These are phyloP conservation scores for Umbelopsis vinacea DNA, from an alignment of 192 early-diverging fungal genomes.

Conservation along the genomic window DNA sequence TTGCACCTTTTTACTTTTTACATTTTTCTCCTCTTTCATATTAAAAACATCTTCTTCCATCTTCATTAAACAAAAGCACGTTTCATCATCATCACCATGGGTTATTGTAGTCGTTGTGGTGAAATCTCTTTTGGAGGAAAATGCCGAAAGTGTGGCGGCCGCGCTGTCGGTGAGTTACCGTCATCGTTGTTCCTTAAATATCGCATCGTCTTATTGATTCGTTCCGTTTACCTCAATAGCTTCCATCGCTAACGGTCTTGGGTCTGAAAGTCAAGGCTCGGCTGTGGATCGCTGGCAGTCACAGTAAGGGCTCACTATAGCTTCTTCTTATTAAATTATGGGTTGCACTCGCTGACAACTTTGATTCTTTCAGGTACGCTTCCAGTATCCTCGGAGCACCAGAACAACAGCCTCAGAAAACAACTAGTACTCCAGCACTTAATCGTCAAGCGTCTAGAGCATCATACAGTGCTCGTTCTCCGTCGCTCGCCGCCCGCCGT, in stretches of 20 bases:
- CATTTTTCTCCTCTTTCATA: slow-evolving; percentile 28
- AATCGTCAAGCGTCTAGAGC: not conserved
- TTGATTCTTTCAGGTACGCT: slow-evolving; percentile 19
- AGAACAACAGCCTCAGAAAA: slow-evolving; percentile 11
- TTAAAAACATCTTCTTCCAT: slow-evolving; percentile 8
- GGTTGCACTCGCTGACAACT: not conserved
- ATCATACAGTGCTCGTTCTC: slow-evolving; percentile 10
- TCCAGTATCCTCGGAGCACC: slow-evolving; percentile 19
- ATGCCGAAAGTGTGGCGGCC: slow-evolving; percentile 55
- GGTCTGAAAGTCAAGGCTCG: not conserved
- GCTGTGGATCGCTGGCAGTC: slow-evolving; percentile 31
- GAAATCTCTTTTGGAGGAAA: slow-evolving; percentile 48
- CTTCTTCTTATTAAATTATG: not conserved
- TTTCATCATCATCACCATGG: slow-evolving; percentile 39
- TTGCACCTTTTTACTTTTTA: slow-evolving; percentile 20
- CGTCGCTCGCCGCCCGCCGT: not conserved
- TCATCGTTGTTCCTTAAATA: not conserved
- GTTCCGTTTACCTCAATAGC: slow-evolving; percentile 1
- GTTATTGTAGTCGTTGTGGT: slow-evolving; percentile 58
- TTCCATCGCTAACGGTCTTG: slow-evolving; percentile 23
- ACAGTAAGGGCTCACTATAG: slow-evolving; percentile 24
- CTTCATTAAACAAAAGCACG: not conserved
- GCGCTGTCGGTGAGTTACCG: slow-evolving; percentile 48
- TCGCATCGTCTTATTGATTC: not conserved
- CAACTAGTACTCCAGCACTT: not conserved